A percentile compares a stretch with the other conserved stretches of the same genome.
These are phyloP conservation scores for Xerocomus nothofagi DNA, from an alignment of 1,284 basidiomycete species.

Conservation along the genomic window DNA sequence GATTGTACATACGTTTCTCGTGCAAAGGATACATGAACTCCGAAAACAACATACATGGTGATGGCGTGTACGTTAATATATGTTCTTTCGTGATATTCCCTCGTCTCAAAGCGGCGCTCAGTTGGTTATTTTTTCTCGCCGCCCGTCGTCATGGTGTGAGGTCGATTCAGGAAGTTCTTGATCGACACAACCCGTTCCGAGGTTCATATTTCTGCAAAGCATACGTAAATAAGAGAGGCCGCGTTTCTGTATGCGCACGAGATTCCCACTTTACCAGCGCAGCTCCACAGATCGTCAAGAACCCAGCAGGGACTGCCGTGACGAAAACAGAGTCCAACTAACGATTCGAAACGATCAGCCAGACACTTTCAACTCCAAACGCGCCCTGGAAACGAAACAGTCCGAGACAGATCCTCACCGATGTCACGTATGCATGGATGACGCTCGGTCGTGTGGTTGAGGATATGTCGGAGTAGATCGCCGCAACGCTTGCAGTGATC, in stretches of 20 bases:
- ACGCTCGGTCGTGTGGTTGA: slow-evolving; percentile 2
- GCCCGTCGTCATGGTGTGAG: neutral
- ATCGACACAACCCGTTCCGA: neutral
- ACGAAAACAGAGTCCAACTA: too few species aligned
- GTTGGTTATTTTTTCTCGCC: neutral
- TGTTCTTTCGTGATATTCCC: neutral
- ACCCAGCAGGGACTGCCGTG: too few species aligned
- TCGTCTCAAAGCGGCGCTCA: neutral
- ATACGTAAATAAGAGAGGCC: neutral
- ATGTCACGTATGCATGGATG: slow-evolving; percentile 16
- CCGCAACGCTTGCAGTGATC: slow-evolving; percentile 8
- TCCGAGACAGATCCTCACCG: too few species aligned
- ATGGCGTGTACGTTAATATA: too few species aligned
- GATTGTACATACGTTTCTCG: too few species aligned
- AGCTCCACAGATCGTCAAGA: too few species aligned
- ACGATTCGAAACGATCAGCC: too few species aligned
- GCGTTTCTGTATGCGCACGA: neutral
- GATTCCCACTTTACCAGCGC: slow-evolving; percentile 6
- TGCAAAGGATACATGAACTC: too few species aligned
- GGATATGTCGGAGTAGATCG: slow-evolving; percentile 13
- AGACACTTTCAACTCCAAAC: too few species aligned
- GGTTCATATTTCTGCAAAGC: slow-evolving; percentile 10
- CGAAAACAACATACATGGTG: too few species aligned
- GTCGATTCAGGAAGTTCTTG: neutral
- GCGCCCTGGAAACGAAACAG: too few species aligned